Conservation (phyloP, 139 green algal genomes). For the Pycnococcus provasolii region DNA sequence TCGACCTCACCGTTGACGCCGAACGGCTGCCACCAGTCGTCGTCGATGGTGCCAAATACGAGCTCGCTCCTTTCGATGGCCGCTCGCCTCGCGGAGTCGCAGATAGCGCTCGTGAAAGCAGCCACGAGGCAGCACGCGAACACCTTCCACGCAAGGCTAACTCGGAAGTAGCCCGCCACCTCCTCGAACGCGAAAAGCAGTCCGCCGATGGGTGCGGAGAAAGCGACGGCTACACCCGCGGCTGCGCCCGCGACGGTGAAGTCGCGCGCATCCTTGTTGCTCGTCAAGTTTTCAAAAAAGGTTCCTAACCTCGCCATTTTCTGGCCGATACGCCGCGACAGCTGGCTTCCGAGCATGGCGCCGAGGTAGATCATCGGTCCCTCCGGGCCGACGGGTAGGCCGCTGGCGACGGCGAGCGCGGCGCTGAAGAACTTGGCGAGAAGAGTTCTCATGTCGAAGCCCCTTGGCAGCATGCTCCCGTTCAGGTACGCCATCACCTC, state of each 20-base stretch:
- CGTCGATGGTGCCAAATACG: too few relatives aligned
- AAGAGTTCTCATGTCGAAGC: constrained; percentile 15
- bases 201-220: constrained; percentile 59
- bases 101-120: too few relatives aligned
- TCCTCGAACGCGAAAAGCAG: constrained; percentile 83
- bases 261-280: constrained; percentile 60
- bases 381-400: neutral
- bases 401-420: neutral
- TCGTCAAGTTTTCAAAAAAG: constrained; percentile 5
- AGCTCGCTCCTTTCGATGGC: too few relatives aligned
- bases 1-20: too few relatives aligned
- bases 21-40: too few relatives aligned
- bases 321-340: neutral
- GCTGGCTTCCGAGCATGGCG: neutral
- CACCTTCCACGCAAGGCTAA: too few relatives aligned
- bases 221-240: constrained; percentile 67
- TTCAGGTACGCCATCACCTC: constrained; percentile 67
- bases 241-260: constrained; percentile 76
- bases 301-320: neutral
- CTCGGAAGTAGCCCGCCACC: constrained; percentile 36
- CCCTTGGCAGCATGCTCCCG: constrained; percentile 50
- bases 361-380: constrained; percentile 1
- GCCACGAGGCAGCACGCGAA: too few relatives aligned
- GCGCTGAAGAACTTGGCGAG: neutral
- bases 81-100: too few relatives aligned